Conservation (phyloP, 495 filamentous ascomycete species). For the Amniculicola lignicola region DNA sequence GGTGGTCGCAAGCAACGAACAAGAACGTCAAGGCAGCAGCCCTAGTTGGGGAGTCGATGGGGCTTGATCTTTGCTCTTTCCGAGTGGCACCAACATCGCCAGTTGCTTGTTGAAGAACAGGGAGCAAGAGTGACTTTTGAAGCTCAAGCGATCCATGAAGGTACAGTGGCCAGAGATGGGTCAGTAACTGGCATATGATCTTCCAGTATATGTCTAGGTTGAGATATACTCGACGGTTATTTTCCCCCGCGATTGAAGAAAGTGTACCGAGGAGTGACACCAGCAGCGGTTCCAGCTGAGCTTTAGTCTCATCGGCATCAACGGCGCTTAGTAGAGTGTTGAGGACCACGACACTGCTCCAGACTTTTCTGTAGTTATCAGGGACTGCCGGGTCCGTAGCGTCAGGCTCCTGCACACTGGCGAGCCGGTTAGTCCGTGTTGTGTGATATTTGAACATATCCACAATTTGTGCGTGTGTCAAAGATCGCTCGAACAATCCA, state of each 20-base stretch:
- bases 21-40: conserved; percentile 20
- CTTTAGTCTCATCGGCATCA: conserved; percentile 11
- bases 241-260: not conserved
- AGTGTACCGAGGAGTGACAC: not conserved
- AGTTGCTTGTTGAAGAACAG: conserved; percentile 4
- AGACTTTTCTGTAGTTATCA: not conserved
- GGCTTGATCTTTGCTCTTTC: not conserved
- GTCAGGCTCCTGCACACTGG: not conserved
- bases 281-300: conserved; percentile 2
- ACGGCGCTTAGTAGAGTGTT: conserved; percentile 10
- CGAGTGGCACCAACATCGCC: not conserved
- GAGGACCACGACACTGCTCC: conserved; percentile 15
- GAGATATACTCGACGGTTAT: not conserved
- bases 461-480: conserved; percentile 22
- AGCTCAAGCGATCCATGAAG: conserved; percentile 8
- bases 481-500: conserved; percentile 11
- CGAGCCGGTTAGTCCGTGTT: no score
- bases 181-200: conserved; percentile 6
- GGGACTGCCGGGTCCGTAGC: not conserved
- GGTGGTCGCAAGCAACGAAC: conserved; percentile 8
- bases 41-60: conserved; percentile 2
- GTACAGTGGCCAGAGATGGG: conserved; percentile 20
- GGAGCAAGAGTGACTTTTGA: not conserved
- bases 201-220: conserved; percentile 11
- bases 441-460: conserved; percentile 20